A percentile compares a stretch with the other conserved stretches of the same genome.
Conservation (phyloP, 371 early-diverging fungal genomes). For the Mortierella sp. region DNA sequence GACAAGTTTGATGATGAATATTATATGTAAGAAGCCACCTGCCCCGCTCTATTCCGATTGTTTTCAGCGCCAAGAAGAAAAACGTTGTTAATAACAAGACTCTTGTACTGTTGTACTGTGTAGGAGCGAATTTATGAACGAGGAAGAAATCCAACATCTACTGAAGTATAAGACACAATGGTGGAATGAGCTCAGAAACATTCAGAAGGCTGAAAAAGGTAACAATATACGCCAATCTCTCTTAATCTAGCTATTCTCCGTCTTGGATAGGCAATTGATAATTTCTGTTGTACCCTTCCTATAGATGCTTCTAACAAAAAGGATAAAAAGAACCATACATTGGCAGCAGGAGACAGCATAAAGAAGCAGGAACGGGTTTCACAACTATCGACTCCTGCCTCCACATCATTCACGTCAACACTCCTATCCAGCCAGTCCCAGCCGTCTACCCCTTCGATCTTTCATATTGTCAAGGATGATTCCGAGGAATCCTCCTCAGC, state of each 20-base stretch:
- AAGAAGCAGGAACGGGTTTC: not conserved
- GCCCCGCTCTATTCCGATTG: no score
- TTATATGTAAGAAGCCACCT: constrained; percentile 76
- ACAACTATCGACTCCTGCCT: not conserved
- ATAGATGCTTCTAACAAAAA: constrained; percentile 14
- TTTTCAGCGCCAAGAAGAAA: not conserved
- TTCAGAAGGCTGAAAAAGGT: constrained; percentile 64
- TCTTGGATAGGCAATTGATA: not conserved
- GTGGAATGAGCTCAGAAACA: constrained; percentile 68
- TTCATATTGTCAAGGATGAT: constrained; percentile 53
- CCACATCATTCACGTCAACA: constrained; percentile 31
- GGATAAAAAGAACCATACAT: not conserved
- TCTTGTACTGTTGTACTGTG: not conserved
- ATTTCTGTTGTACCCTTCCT: not conserved
- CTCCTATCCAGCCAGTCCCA: constrained; percentile 14
- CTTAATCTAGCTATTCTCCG: no score
- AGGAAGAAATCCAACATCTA: constrained; percentile 81
- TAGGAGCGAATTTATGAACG: constrained; percentile 75
- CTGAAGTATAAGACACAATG: constrained; percentile 80
- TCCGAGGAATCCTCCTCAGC: constrained; percentile 7
- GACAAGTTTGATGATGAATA: constrained; percentile 91
- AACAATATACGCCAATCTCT: not conserved
- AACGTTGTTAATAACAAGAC: not conserved
- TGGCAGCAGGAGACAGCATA: not conserved
- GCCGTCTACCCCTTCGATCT: constrained; percentile 20